phyloP scores from a whole-genome alignment of 345 rosid species.

The Arabis hirsuta region DNA sequence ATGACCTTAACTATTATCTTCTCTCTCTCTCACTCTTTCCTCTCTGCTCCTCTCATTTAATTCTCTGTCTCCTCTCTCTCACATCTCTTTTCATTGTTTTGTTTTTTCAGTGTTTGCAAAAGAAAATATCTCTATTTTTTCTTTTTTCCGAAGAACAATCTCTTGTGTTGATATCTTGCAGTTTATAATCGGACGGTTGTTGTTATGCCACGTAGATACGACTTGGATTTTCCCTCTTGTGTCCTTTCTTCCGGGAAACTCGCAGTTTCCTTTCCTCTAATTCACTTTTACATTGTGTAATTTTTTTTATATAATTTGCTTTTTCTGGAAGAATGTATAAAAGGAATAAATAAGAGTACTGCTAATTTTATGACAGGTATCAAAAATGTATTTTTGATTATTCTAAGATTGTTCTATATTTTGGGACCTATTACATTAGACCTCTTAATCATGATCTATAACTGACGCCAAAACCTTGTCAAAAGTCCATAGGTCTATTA shows the following conservation, averaged over 20 bases:
- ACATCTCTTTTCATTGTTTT: constrained; percentile 39
- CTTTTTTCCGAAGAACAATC: background rate
- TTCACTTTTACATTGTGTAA: constrained; percentile 4
- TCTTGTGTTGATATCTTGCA: constrained; percentile 1
- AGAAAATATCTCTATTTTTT: background rate
- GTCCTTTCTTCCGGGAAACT: constrained; percentile 58
- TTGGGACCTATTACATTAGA: constrained; percentile 28
- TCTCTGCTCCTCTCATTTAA: constrained; percentile 48
- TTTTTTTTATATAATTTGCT: background rate
- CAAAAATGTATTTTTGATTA: constrained; percentile 24
- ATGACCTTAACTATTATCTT: constrained; percentile 49
- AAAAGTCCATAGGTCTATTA: constrained; percentile 1
- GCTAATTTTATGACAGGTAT: constrained; percentile 1
- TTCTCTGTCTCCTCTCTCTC: constrained; percentile 47
- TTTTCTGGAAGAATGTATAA: constrained; percentile 1
- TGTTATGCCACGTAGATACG: constrained; percentile 41
- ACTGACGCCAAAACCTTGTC: constrained; percentile 31
- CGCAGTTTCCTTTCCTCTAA: constrained; percentile 20
- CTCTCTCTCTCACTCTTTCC: constrained; percentile 40
- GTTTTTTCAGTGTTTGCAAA: constrained; percentile 39
- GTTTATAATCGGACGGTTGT: constrained; percentile 42
- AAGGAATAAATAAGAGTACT: background rate
- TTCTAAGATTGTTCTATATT: constrained; percentile 34
- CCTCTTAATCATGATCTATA: constrained; percentile 37
- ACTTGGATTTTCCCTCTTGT: constrained; percentile 20